phyloP scores from a whole-genome alignment of 2,329 filamentous ascomycete genomes.

The Penicillium brevicompactum region DNA sequence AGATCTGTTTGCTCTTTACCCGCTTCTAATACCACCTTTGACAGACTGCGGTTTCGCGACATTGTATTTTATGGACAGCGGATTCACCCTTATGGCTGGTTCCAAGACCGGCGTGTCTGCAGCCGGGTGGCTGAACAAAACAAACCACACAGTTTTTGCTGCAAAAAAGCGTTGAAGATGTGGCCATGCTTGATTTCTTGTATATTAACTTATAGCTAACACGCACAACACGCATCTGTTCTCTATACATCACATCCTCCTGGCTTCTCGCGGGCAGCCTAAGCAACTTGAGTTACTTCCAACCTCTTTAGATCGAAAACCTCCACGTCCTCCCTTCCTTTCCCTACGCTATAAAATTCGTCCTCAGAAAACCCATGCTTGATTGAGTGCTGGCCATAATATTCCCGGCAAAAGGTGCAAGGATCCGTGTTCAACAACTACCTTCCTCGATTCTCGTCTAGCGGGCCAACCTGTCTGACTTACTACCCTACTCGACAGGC shows the following conservation, averaged over 20 bases:
- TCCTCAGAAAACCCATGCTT: too few species aligned
- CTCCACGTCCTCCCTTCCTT: not conserved
- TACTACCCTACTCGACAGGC: conserved; percentile 30
- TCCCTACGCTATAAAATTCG: too few species aligned
- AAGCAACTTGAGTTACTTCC: not conserved
- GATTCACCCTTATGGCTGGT: conserved; percentile 11
- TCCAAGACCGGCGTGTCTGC: conserved; percentile 25
- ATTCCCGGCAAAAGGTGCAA: too few species aligned
- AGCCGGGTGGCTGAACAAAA: conserved; percentile 12
- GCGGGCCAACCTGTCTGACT: not conserved
- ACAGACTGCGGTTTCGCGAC: conserved; percentile 26
- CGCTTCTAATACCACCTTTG: conserved; percentile 31
- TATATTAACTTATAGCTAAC: conserved; percentile 6
- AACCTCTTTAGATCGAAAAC: not conserved
- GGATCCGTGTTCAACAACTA: not conserved
- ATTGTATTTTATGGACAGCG: conserved; percentile 32
- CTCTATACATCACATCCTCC: not conserved
- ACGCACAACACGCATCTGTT: conserved; percentile 3
- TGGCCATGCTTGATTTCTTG: conserved; percentile 24
- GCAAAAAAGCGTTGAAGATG: conserved; percentile 16
- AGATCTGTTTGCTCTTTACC: conserved; percentile 27
- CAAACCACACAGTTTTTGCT: conserved; percentile 2
- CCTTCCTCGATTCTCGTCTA: not conserved
- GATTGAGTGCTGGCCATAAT: too few species aligned
- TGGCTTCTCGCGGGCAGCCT: not conserved